Evolutionary conservation across 352 stramenopile species (phyloP).

Genomic region (Globisporangium takayamanum): DNA sequence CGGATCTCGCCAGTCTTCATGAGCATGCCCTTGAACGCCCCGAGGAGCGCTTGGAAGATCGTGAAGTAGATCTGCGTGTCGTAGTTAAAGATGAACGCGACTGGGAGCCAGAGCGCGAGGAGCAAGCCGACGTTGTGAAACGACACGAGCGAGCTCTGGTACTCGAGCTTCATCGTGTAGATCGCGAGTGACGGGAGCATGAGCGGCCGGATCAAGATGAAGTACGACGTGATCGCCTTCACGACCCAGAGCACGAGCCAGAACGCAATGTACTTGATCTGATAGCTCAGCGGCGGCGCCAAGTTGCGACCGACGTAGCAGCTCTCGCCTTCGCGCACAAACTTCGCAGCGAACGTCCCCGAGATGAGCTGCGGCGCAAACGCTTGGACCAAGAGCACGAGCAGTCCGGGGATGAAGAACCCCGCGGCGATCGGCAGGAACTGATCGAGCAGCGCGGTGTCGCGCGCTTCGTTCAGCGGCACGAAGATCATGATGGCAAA

Average conservation of each 20-base stretch:
- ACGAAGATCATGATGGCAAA: constrained; percentile 65
- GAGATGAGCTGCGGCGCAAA: constrained; percentile 47
- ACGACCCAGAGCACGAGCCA: constrained; percentile 57
- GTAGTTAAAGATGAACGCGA: constrained; percentile 77
- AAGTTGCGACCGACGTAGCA: constrained; percentile 71
- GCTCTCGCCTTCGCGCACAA: constrained; percentile 62
- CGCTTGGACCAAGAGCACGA: constrained; percentile 47
- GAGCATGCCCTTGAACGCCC: constrained; percentile 53
- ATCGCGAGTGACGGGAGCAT: constrained; percentile 66
- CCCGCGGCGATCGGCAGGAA: constrained; percentile 32
- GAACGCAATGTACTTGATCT: constrained; percentile 61
- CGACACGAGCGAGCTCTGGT: constrained; percentile 59
- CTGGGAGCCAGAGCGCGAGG: constrained; percentile 52
- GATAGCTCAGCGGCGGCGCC: constrained; percentile 44
- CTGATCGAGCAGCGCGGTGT: constrained; percentile 39
- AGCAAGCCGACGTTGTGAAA: constrained; percentile 75
- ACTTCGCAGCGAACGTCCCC: constrained; percentile 56
- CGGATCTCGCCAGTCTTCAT: constrained; percentile 77
- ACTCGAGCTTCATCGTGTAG: constrained; percentile 62
- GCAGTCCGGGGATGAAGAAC: constrained; percentile 39
- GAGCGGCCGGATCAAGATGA: constrained; percentile 53
- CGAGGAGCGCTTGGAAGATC: constrained; percentile 61
- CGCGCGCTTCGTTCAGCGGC: constrained; percentile 35
- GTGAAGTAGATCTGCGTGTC: constrained; percentile 80
- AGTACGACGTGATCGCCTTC: constrained; percentile 57